Evolutionary conservation across 2,329 filamentous ascomycete genomes (phyloP).

Genomic region (Alternaria brassicae): DNA sequence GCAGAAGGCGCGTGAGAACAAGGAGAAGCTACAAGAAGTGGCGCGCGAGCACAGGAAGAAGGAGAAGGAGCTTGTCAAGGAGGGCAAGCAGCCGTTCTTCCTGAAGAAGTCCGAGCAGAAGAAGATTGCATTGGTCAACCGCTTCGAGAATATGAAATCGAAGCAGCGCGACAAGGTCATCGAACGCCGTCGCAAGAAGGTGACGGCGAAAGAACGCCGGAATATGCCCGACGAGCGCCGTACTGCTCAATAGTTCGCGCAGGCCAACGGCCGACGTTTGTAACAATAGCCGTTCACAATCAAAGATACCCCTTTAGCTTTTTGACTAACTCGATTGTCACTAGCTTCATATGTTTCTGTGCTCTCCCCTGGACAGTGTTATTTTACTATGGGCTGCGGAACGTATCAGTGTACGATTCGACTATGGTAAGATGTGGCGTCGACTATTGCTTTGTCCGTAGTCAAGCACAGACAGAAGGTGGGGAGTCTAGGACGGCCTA

Average conservation of each 20-base stretch:
- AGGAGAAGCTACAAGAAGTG: conserved; percentile 73
- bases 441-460: neutral
- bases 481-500: neutral
- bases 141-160: conserved; percentile 83
- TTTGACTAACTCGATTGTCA: neutral
- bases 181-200: conserved; percentile 89
- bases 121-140: conserved; percentile 79
- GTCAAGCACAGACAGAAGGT: neutral
- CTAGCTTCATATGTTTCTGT: neutral
- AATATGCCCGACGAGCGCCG: conserved; percentile 56
- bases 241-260: conserved; percentile 11
- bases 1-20: conserved; percentile 72
- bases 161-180: conserved; percentile 84
- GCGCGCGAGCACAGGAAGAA: conserved; percentile 76
- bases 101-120: conserved; percentile 91
- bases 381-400: neutral
- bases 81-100: conserved; percentile 93
- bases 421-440: neutral
- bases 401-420: neutral
- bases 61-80: conserved; percentile 83
- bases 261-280: neutral
- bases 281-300: neutral
- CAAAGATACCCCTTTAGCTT: conserved; percentile 13
- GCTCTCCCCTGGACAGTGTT: neutral
- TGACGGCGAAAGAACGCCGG: conserved; percentile 81